These are phyloP conservation scores for Paecilomyces fulvus DNA, from an alignment of 2,329 filamentous ascomycete genomes.

Conservation along the genomic window DNA sequence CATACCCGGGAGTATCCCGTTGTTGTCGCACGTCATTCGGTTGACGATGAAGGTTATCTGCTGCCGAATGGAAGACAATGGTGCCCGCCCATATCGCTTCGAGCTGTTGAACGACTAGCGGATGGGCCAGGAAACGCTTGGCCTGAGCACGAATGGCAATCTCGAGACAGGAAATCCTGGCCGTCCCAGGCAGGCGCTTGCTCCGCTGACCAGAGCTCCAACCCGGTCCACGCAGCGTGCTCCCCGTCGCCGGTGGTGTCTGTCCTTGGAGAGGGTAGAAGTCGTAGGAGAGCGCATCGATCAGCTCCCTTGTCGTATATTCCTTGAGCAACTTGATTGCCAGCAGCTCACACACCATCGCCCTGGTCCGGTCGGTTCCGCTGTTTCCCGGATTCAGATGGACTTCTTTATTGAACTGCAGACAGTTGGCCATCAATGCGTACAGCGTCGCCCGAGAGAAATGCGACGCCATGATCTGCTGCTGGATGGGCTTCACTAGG, in stretches of 20 bases:
- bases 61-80: slow-evolving; percentile 85
- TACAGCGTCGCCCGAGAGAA: slow-evolving; percentile 82
- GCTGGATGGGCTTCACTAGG: slow-evolving; percentile 87
- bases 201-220: slow-evolving; percentile 28
- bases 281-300: slow-evolving; percentile 90
- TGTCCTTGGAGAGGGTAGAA: slow-evolving; percentile 87
- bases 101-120: slow-evolving; percentile 86
- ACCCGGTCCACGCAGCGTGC: slow-evolving; percentile 24
- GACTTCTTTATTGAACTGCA: slow-evolving; percentile 86
- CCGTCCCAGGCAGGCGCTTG: slow-evolving; percentile 49
- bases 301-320: slow-evolving; percentile 79
- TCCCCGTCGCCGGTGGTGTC: slow-evolving; percentile 38
- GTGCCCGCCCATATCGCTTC: slow-evolving; percentile 95
- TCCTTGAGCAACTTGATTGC: slow-evolving; percentile 86
- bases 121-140: slow-evolving; percentile 86
- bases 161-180: slow-evolving; percentile 81
- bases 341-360: slow-evolving; percentile 81
- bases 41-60: slow-evolving; percentile 70
- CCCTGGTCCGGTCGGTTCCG: slow-evolving; percentile 73
- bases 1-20: slow-evolving; percentile 15
- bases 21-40: slow-evolving; percentile 31
- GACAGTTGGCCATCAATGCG: slow-evolving; percentile 83
- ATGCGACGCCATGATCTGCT: slow-evolving; percentile 73
- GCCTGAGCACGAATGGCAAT: slow-evolving; percentile 87
- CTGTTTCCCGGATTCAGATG: slow-evolving; percentile 75